Conservation (phyloP, 148 eudicot genomes). For the Beta vulgaris region DNA sequence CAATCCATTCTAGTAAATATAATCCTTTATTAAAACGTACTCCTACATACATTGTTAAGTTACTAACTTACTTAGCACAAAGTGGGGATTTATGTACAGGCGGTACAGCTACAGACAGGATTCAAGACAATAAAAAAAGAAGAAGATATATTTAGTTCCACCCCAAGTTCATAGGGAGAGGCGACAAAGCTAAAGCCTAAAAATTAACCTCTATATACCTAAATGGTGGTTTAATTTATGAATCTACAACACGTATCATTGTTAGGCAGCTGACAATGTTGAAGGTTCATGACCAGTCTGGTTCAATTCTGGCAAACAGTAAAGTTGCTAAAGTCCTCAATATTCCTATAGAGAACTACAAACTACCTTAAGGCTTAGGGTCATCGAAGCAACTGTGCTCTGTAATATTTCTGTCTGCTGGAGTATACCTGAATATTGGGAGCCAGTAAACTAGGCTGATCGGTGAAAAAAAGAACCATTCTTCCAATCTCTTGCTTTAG, state of each 20-base stretch:
- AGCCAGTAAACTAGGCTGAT: slow-evolving; percentile 96
- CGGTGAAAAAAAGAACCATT: slow-evolving; percentile 95
- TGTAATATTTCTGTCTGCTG: not conserved
- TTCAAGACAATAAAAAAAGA: not conserved
- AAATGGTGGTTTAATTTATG: not conserved
- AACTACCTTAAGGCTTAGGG: not conserved
- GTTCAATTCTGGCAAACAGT: not conserved
- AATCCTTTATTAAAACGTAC: too few relatives aligned
- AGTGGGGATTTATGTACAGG: not conserved
- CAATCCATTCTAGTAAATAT: too few relatives aligned
- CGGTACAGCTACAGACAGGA: too few relatives aligned
- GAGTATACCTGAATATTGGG: slow-evolving; percentile 88
- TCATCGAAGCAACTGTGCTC: not conserved
- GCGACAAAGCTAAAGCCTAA: not conserved
- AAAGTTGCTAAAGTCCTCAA: not conserved
- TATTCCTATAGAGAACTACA: not conserved
- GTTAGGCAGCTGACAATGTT: not conserved
- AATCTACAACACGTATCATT: not conserved
- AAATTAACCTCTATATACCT: not conserved
- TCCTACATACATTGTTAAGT: too few relatives aligned
- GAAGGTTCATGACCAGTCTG: not conserved
- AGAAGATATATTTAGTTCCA: not conserved
- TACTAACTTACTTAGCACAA: not conserved
- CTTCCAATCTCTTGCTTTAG: slow-evolving; percentile 96
- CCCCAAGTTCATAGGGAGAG: not conserved